Conservation (phyloP, 257 asterid species). For the Fraxinus anomala region DNA sequence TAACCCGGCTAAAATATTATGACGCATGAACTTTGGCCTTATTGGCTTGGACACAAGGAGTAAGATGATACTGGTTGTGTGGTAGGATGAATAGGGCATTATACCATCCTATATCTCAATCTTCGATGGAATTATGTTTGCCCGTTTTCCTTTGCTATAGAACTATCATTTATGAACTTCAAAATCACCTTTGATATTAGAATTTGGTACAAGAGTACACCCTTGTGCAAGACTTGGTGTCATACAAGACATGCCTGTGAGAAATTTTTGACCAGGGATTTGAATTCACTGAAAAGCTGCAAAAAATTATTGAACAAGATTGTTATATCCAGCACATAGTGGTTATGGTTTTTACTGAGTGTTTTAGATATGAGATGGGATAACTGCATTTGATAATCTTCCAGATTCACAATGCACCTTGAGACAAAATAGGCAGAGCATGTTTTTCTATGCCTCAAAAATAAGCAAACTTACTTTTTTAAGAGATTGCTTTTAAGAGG, state of each 20-base stretch:
- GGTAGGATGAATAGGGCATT: not conserved
- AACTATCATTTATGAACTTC: not conserved
- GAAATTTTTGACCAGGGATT: not conserved
- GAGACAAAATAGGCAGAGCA: not conserved
- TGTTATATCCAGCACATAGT: not conserved
- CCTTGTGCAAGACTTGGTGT: not conserved
- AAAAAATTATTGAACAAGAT: not conserved
- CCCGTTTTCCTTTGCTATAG: not conserved
- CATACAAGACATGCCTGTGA: not conserved
- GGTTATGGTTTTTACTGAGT: not conserved
- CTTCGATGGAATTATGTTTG: not conserved
- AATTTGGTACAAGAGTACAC: not conserved
- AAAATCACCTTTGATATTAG: not conserved
- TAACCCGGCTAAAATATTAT: slow-evolving; percentile 15
- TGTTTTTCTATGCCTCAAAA: not conserved
- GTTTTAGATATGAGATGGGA: not conserved
- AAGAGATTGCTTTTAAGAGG: not conserved
- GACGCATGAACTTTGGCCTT: not conserved
- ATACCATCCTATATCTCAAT: not conserved
- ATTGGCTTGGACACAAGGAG: not conserved
- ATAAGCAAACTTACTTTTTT: not conserved
- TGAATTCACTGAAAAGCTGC: not conserved
- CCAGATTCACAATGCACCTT: not conserved
- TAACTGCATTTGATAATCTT: not conserved
- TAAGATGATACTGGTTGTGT: not conserved